Evolutionary conservation across 169 alveolate species (phyloP), one percentile per base, ranked within the genome.

Genomic region (Besnoitia besnoiti): DNA sequence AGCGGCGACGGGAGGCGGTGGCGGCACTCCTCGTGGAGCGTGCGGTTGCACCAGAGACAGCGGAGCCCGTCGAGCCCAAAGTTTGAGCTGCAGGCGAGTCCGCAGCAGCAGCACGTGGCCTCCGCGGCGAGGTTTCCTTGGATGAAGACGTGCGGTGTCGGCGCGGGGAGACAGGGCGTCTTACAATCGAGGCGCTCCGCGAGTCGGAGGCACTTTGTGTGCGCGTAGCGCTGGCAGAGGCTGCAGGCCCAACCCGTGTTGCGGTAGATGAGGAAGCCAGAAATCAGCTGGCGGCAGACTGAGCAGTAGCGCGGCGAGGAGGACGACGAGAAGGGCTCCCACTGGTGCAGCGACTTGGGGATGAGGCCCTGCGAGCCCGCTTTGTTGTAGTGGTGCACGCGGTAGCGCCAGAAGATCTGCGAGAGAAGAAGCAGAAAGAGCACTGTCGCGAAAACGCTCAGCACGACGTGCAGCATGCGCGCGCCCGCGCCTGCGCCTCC

Each of bases 1-100:
- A 21, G 46, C 47, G 46, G 85, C 21, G 76, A 16, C 33, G 89
- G 90, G 50, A 90, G 42, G 47, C 37, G 85, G 49, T 33, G 44
- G 5, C 40, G 49, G 67, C 93, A 90, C 47, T 77, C 93, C 37
- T 46, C 76, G 85, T 90, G 91, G 76, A 82, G 44, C 8, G 93
- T 90, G 59, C 93, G 89, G 59, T 33, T 37, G 90, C 93, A 90
- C 93, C 93, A 90, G 61, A 90, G 82, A 55, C 93, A 90, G 30
- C 93, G 91, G 46, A 90, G 79, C 35, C 93, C 93, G 49, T 76
- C 75, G 27, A 90, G 49, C 33, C 90, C 93, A 59, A 90, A 90
- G 62, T 33, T 77, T 37, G 75, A 33, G 49, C 82, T 47, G 85
- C 93, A 90, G 19, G 76, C 90, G 55, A 90, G 67, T 5, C 93